phyloP scores from a whole-genome alignment of 2,329 filamentous ascomycete genomes.

The Exophiala phaeomuriformis region DNA sequence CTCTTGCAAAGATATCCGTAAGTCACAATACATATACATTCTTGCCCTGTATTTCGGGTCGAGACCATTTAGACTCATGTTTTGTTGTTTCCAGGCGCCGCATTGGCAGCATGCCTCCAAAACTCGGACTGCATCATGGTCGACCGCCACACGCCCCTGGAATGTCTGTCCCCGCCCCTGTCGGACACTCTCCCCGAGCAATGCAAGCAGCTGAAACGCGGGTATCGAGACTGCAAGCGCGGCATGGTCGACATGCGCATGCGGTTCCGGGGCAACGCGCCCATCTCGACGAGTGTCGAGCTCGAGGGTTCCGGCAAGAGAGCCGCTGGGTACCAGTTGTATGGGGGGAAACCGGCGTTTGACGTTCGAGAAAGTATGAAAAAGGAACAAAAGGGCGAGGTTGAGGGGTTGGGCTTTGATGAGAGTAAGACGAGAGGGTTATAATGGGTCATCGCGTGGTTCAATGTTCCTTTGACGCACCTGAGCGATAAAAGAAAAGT shows the following conservation, averaged over 20 bases:
- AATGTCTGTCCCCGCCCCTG: constrained; percentile 80
- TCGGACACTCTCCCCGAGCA: constrained; percentile 72
- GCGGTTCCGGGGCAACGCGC: constrained; percentile 89
- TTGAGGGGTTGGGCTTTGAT: constrained; percentile 34
- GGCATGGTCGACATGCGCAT: constrained; percentile 99
- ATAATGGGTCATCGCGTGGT: constrained; percentile 24
- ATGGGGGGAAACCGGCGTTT: constrained; percentile 69
- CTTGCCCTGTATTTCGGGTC: not conserved
- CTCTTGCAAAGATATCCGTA: constrained; percentile 95
- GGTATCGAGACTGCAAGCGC: constrained; percentile 90
- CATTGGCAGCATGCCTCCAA: constrained; percentile 89
- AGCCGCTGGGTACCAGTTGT: constrained; percentile 54
- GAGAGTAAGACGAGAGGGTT: constrained; percentile 43
- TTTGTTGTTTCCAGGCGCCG: constrained; percentile 32
- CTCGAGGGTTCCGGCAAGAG: constrained; percentile 47
- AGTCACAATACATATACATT: constrained; percentile 32
- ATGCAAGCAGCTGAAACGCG: constrained; percentile 89
- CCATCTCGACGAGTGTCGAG: constrained; percentile 62
- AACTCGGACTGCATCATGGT: constrained; percentile 95
- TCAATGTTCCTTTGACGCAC: not conserved
- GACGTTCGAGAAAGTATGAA: constrained; percentile 61
- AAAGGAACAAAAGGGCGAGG: constrained; percentile 46
- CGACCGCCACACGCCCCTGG: constrained; percentile 73
- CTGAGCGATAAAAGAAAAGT: not conserved
- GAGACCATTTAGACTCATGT: not conserved